Base-by-base conservation (phyloP, 78 protist species). In the Guillardia theta region DNA sequence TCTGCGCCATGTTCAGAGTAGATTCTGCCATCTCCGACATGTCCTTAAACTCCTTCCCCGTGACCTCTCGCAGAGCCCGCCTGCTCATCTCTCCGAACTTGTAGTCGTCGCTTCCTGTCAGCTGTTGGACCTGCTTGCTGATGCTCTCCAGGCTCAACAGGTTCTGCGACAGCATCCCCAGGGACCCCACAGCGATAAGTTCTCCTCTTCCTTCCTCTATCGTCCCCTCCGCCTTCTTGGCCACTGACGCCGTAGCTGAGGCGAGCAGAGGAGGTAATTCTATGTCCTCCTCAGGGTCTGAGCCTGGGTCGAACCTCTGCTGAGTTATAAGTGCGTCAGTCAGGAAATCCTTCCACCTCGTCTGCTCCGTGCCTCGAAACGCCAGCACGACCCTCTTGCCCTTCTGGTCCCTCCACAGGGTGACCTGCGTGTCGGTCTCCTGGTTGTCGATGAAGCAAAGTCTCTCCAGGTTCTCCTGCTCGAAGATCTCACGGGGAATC, bases 291-390 rank as follows among this genome's bases (percentile, higher is more conserved):
- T 50, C 15, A 50, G 58, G 58, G 58, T 50, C 15, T 50, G 15
- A 15, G 58, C 10, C 30, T 50, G 58, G 58, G 15, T 10, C 30
- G 58, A 19, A 58, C 70, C 70, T n/a, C n/a, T 58, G 70, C 6
- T 58, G 70, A 0, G 70, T 58, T 3, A 58, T 58, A 30, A 58
- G 70, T 1, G 70, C 70, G 6, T 58, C 70, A 3, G 70, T 58
- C 39, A 58, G 70, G 27, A 58, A 58, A 30, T 58, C 70, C 70
- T 58, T 58, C 70, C 83, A 70, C 83, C 22, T 70, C 46, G 36
- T 70, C 90, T 78, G 90, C 48, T 43, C 90, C 1, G 90, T 78
- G 90, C 90, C 90, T 27, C 90, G 18, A 50, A 78, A 78, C 53
- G 90, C 90, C 41, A 78, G 1, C 6, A 78, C 39, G 33, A 78